Percentiles rank a stretch among this genome's conserved stretches.
phyloP scores from a whole-genome alignment of 495 filamentous ascomycete species.

The Talaromyces stipitatus region DNA sequence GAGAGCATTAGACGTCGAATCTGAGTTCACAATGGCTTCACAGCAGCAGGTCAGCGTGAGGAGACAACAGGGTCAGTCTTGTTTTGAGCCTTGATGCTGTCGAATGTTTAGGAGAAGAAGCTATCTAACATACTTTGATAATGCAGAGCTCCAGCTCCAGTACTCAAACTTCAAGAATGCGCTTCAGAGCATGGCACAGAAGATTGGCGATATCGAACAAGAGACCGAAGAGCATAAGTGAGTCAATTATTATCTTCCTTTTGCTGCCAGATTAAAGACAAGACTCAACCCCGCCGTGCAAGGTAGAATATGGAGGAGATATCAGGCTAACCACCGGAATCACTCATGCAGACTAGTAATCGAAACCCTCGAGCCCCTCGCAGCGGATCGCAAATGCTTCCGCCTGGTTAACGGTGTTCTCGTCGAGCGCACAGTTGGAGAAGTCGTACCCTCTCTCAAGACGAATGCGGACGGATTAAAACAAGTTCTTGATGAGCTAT shows the following conservation, averaged over 20 bases:
- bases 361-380: slow-evolving; percentile 80
- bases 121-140: slow-evolving; percentile 4
- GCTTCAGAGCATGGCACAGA: slow-evolving; percentile 86
- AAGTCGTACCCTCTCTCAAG: slow-evolving; percentile 82
- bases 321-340: not conserved
- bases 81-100: not conserved
- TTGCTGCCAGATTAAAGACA: not conserved
- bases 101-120: slow-evolving; percentile 12
- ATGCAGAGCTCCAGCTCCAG: slow-evolving; percentile 79
- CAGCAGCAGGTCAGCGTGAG: slow-evolving; percentile 47
- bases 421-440: slow-evolving; percentile 85
- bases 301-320: not conserved
- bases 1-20: not conserved
- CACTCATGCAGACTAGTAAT: slow-evolving; percentile 79
- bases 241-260: slow-evolving; percentile 19
- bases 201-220: slow-evolving; percentile 95
- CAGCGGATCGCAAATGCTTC: slow-evolving; percentile 89
- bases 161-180: slow-evolving; percentile 95
- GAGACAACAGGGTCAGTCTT: slow-evolving; percentile 74
- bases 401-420: slow-evolving; percentile 97
- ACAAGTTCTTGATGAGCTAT: slow-evolving; percentile 89
- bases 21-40: slow-evolving; percentile 25
- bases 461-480: slow-evolving; percentile 94
- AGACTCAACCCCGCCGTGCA: too few relatives aligned
- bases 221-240: slow-evolving; percentile 98